Evolutionary conservation across 2,329 filamentous ascomycete genomes (phyloP).

Genomic region (Diaporthe eres): DNA sequence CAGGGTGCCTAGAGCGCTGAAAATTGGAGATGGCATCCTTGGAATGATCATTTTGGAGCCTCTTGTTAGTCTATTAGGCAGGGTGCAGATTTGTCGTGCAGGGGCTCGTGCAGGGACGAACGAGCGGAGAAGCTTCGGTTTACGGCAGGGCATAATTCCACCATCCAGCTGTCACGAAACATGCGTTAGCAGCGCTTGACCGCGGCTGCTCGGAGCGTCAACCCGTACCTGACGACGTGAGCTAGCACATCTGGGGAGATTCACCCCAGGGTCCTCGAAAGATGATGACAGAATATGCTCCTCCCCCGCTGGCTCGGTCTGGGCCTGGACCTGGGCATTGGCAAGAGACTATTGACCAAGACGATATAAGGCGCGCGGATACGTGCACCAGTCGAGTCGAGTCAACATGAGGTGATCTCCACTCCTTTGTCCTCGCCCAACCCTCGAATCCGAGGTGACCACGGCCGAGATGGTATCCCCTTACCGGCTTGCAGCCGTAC

Average conservation of each 20-base stretch:
- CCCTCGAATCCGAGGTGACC: neutral
- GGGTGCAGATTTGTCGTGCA: neutral
- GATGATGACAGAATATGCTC: neutral
- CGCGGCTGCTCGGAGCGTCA: constrained; percentile 39
- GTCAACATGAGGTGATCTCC: neutral
- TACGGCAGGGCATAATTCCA: constrained; percentile 34
- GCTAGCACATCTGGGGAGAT: neutral
- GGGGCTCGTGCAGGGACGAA: constrained; percentile 21
- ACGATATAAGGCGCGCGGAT: constrained; percentile 23
- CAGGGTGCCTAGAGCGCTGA: neutral
- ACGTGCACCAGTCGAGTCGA: neutral
- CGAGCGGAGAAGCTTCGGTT: constrained; percentile 23
- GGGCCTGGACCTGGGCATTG: constrained; percentile 13
- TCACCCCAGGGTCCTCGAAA: constrained; percentile 4
- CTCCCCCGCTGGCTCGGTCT: constrained; percentile 22
- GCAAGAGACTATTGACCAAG: neutral
- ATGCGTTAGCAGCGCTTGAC: constrained; percentile 32
- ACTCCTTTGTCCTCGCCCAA: neutral
- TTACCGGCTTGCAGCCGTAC: neutral
- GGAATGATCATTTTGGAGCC: neutral
- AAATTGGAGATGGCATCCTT: neutral
- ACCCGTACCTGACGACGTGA: constrained; percentile 22
- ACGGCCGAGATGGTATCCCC: constrained; percentile 29
- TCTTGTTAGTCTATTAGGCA: neutral
- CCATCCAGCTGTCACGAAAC: constrained; percentile 37